These are phyloP conservation scores for Clarireedia hainanense DNA, from an alignment of 2,329 filamentous ascomycete genomes.

Conservation along the genomic window DNA sequence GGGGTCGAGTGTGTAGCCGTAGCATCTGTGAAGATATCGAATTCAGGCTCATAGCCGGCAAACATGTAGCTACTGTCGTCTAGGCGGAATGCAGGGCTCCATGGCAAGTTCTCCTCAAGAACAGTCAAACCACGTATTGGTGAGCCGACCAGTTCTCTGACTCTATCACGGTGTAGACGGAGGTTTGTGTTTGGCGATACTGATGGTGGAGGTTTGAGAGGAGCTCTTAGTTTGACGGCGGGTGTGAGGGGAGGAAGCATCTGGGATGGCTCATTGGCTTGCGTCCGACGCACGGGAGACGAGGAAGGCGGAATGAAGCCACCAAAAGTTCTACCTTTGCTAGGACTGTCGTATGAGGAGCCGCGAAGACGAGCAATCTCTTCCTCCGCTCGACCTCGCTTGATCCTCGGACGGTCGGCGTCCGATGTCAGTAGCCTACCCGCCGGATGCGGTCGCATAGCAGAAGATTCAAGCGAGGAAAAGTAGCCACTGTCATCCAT, in stretches of 20 bases:
- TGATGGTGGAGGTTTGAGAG: conserved; percentile 51
- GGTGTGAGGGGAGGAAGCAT: conserved; percentile 76
- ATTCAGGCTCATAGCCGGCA: conserved; percentile 42
- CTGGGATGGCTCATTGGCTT: conserved; percentile 43
- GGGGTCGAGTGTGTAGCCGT: conserved; percentile 34
- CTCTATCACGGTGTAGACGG: conserved; percentile 75
- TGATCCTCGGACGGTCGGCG: conserved; percentile 69
- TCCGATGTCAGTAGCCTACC: conserved; percentile 65
- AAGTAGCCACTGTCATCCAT: conserved; percentile 96
- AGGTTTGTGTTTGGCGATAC: conserved; percentile 91
- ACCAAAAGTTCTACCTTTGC: conserved; percentile 48
- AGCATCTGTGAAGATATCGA: conserved; percentile 53
- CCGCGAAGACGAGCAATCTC: conserved; percentile 90
- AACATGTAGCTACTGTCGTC: conserved; percentile 51
- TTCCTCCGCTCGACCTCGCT: conserved; percentile 86
- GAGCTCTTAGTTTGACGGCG: conserved; percentile 68
- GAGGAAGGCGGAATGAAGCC: conserved; percentile 46
- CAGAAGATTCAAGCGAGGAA: conserved; percentile 90
- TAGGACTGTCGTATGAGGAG: conserved; percentile 89
- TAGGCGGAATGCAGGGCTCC: conserved; percentile 60
- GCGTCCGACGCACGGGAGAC: conserved; percentile 52
- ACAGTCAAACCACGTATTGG: conserved; percentile 52
- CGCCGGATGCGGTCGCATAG: conserved; percentile 60
- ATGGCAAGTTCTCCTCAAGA: conserved; percentile 47
- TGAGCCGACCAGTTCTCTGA: conserved; percentile 74